phyloP scores from a whole-genome alignment of 345 rosid genomes.

The Brassica cretica region DNA sequence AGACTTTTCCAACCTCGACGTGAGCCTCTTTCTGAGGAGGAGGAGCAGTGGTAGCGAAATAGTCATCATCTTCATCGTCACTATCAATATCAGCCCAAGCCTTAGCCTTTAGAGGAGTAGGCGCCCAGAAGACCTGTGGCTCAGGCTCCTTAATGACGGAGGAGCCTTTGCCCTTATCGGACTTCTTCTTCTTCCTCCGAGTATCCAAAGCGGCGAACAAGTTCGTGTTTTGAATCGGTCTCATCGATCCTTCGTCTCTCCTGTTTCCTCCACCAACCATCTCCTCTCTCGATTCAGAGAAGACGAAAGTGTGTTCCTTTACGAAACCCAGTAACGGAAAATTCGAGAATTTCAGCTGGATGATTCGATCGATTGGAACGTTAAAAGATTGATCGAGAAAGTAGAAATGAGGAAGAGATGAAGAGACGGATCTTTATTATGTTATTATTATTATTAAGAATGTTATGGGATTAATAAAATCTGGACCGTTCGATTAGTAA shows the following conservation, averaged over 20 bases:
- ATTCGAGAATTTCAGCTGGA: background rate
- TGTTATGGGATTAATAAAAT: background rate
- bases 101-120: slow-evolving; percentile 47
- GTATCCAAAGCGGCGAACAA: background rate
- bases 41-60: slow-evolving; percentile 56
- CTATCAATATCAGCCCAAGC: slow-evolving; percentile 66
- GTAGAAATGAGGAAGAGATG: no score
- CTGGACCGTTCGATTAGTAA: background rate
- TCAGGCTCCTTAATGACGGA: slow-evolving; percentile 48
- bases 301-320: background rate
- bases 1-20: slow-evolving; percentile 39
- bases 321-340: background rate
- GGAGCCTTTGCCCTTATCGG: slow-evolving; percentile 40
- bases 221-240: background rate
- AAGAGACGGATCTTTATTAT: no score
- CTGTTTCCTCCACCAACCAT: background rate
- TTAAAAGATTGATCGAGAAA: background rate
- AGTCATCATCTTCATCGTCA: slow-evolving; percentile 57
- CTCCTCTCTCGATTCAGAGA: background rate
- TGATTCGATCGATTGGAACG: background rate
- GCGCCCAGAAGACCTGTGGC: slow-evolving; percentile 55
- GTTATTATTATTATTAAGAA: background rate
- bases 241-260: background rate
- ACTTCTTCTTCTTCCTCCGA: slow-evolving; percentile 13
- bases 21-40: slow-evolving; percentile 34